Percentiles rank a stretch among this genome's conserved stretches.
These are phyloP conservation scores for Angomonas ambiguus DNA, from an alignment of 208 protist genomes.

Conservation along the genomic window DNA sequence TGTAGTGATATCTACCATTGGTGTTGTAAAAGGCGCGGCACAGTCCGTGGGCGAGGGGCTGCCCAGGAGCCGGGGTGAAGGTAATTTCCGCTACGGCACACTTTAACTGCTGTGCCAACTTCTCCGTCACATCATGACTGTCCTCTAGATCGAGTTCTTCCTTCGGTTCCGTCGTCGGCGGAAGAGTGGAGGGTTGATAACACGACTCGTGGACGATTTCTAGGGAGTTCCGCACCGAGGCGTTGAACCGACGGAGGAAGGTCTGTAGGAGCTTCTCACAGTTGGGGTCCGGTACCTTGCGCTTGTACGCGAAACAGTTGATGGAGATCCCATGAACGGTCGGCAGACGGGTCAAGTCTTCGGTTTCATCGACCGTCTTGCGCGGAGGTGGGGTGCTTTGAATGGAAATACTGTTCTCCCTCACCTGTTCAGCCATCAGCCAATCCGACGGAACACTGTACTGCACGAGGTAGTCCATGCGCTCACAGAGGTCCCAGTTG, in stretches of 20 bases:
- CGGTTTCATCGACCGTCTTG: background rate
- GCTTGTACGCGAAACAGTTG: constrained; percentile 80
- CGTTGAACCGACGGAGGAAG: constrained; percentile 77
- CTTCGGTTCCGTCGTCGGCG: background rate
- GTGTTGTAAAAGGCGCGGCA: constrained; percentile 82
- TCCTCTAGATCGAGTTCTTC: constrained; percentile 4
- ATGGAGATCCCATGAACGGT: constrained; percentile 71
- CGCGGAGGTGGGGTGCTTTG: constrained; percentile 58
- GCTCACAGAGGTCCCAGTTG: constrained; percentile 67
- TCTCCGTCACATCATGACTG: constrained; percentile 20
- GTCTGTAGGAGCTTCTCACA: constrained; percentile 50
- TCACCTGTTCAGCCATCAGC: constrained; percentile 48
- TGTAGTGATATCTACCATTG: constrained; percentile 71
- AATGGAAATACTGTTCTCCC: constrained; percentile 72
- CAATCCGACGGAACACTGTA: constrained; percentile 72
- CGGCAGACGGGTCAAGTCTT: background rate
- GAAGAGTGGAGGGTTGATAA: background rate
- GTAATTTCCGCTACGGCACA: constrained; percentile 71
- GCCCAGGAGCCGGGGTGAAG: constrained; percentile 49
- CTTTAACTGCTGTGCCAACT: constrained; percentile 40
- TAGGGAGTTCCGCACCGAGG: constrained; percentile 68
- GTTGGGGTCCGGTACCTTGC: constrained; percentile 53
- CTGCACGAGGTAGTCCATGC: constrained; percentile 80
- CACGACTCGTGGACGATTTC: constrained; percentile 30
- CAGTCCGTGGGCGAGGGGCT: constrained; percentile 59